Conservation (phyloP, 2,329 filamentous ascomycete species). For the Sarocladium kiliense region DNA sequence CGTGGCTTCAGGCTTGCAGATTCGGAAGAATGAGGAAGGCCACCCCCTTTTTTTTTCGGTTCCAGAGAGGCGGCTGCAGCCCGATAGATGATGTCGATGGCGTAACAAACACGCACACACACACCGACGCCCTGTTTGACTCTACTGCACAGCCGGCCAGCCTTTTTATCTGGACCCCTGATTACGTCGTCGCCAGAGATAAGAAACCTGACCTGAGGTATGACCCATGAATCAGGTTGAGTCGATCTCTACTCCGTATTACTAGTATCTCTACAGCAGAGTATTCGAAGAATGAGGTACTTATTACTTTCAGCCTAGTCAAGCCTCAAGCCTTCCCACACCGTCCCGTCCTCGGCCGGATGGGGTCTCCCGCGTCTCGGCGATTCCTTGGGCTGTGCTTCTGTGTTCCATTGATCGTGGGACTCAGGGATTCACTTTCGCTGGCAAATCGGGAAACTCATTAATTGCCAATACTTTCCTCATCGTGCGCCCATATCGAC, state of each 20-base stretch:
- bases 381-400: not conserved
- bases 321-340: no score
- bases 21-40: not conserved
- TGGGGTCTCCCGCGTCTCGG: conserved; percentile 1
- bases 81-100: conserved; percentile 7
- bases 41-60: not conserved
- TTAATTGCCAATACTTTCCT: not conserved
- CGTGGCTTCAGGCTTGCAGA: not conserved
- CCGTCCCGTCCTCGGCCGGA: no score
- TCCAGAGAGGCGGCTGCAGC: not conserved
- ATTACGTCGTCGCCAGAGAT: not conserved
- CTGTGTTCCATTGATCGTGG: not conserved
- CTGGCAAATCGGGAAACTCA: no score
- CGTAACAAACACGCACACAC: not conserved
- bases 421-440: not conserved
- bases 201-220: not conserved
- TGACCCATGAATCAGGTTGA: not conserved
- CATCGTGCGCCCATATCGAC: not conserved
- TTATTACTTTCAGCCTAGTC: no score
- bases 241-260: no score
- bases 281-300: no score
- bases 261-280: no score
- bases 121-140: not conserved
- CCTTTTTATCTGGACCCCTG: not conserved
- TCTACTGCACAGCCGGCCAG: not conserved